Conservation (phyloP, 164 flowering plant species). For the Paratinospora sagittata region DNA sequence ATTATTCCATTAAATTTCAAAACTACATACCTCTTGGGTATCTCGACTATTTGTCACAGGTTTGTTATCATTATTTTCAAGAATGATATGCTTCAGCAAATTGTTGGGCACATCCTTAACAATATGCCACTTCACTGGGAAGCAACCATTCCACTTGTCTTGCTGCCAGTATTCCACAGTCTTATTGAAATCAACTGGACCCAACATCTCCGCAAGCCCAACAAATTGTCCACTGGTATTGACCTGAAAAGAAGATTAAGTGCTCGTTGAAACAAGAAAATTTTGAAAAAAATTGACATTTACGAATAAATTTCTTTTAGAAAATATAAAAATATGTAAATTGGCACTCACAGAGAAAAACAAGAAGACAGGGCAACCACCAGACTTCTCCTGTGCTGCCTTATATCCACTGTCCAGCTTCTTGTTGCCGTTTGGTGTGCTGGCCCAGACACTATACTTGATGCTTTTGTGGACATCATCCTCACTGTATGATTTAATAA, state of each 20-base stretch:
- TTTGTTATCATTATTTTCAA: conserved; percentile 82
- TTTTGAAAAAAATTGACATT: background rate
- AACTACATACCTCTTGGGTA: conserved; percentile 61
- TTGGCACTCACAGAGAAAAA: conserved; percentile 65
- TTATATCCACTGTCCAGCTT: conserved; percentile 71
- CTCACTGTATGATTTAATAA: no score
- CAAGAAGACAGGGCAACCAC: conserved; percentile 63
- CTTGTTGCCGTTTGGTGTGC: conserved; percentile 83
- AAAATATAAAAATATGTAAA: background rate
- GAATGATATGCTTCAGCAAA: conserved; percentile 65
- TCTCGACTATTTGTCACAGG: conserved; percentile 91
- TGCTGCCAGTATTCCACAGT: no score
- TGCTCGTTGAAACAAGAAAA: conserved; percentile 35
- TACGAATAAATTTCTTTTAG: background rate
- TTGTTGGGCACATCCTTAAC: conserved; percentile 86
- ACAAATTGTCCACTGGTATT: no score
- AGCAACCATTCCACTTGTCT: conserved; percentile 86
- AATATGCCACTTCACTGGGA: conserved; percentile 86
- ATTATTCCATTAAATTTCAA: background rate
- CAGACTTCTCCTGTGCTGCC: conserved; percentile 62
- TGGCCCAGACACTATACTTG: no score
- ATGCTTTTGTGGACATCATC: no score
- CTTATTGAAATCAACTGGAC: no score
- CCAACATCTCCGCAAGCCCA: no score
- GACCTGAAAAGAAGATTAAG: no score